Conservation (phyloP, 2,329 filamentous ascomycete species). For the Aspergillus sp. region DNA sequence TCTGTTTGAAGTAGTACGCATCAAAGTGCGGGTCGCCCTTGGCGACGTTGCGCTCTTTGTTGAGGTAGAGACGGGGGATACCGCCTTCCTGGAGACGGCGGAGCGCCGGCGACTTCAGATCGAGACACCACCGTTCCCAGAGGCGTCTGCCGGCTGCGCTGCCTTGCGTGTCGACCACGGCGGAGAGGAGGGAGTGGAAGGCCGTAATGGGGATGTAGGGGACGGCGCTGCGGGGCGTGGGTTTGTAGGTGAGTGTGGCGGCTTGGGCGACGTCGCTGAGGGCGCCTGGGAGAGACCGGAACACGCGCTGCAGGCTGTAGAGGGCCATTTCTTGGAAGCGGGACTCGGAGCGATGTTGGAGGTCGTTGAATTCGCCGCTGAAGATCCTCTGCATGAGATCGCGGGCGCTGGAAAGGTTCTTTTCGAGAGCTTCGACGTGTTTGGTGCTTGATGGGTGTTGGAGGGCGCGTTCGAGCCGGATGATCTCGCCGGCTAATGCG, state of each 20-base stretch:
- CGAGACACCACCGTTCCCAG: slow-evolving; percentile 48
- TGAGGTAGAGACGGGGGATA: slow-evolving; percentile 23
- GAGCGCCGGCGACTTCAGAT: slow-evolving; percentile 18
- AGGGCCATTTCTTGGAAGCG: slow-evolving; percentile 29
- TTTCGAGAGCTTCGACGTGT: slow-evolving; percentile 9
- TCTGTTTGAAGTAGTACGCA: slow-evolving; percentile 19
- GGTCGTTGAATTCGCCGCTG: slow-evolving; percentile 32
- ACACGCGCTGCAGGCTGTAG: slow-evolving; percentile 27
- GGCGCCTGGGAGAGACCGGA: slow-evolving; percentile 30
- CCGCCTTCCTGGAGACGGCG: slow-evolving; percentile 26
- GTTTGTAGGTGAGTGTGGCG: slow-evolving; percentile 11
- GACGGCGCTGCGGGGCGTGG: slow-evolving; percentile 16
- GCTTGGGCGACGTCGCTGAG: slow-evolving; percentile 26
- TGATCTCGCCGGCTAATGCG: slow-evolving; percentile 39
- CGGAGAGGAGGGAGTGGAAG: slow-evolving; percentile 55
- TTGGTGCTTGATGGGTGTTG: slow-evolving; percentile 9
- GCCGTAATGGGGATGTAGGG: slow-evolving; percentile 34
- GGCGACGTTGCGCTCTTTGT: slow-evolving; percentile 18
- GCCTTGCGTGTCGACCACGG: slow-evolving; percentile 51
- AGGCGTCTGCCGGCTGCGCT: slow-evolving; percentile 47
- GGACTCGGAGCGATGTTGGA: slow-evolving; percentile 12
- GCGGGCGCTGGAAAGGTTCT: slow-evolving; percentile 25
- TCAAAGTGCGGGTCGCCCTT: slow-evolving; percentile 27
- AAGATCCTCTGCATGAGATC: slow-evolving; percentile 33
- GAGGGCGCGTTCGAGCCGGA: slow-evolving; percentile 30